Conservation (phyloP, 164 flowering plant genomes). For the Nelumbo lutea region DNA sequence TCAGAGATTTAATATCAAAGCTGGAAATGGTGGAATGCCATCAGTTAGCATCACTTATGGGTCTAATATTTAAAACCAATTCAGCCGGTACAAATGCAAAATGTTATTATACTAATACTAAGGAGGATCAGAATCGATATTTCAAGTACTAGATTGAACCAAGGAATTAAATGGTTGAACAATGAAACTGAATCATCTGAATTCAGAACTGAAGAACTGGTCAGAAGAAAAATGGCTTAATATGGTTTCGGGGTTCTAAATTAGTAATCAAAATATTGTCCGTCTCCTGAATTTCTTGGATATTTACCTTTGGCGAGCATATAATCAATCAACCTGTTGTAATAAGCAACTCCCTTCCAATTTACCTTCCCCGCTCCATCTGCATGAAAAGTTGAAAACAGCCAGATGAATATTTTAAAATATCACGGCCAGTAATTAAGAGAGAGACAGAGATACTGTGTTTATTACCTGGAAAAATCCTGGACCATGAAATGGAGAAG, state of each 20-base stretch:
- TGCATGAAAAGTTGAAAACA: constrained; percentile 6
- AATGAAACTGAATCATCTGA: too few relatives aligned
- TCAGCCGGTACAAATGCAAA: neutral
- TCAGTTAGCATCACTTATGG: neutral
- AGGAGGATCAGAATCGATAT: too few relatives aligned
- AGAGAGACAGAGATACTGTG: neutral
- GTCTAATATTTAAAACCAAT: too few relatives aligned
- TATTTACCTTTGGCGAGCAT: constrained; percentile 22
- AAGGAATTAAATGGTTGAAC: too few relatives aligned
- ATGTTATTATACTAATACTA: neutral
- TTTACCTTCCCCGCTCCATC: constrained; percentile 37
- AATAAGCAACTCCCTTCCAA: constrained; percentile 36
- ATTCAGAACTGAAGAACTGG: too few relatives aligned
- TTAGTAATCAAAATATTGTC: too few relatives aligned
- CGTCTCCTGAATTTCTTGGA: neutral
- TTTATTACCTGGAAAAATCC: constrained; percentile 35
- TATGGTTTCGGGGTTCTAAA: too few relatives aligned
- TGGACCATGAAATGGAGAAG: constrained; percentile 46
- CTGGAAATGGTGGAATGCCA: too few relatives aligned
- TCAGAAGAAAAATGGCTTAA: too few relatives aligned
- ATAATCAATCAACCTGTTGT: constrained; percentile 31
- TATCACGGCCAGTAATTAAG: neutral
- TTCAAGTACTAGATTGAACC: too few relatives aligned
- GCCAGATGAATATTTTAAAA: too few relatives aligned
- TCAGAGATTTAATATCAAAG: too few relatives aligned